phyloP scores from a whole-genome alignment of 805 yeast species.

The Vanderwaltozyma tropicalis region DNA sequence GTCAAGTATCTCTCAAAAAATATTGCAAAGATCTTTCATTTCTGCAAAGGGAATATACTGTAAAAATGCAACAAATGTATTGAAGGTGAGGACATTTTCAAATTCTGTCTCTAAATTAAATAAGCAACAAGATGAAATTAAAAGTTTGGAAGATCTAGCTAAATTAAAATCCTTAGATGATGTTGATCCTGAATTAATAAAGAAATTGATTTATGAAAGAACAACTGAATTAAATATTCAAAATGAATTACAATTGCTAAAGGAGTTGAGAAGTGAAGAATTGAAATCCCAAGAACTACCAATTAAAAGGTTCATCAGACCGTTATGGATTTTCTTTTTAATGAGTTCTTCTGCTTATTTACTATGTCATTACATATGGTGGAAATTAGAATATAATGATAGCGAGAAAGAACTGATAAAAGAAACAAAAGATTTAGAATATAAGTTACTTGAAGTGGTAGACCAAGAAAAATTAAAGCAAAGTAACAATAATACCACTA shows the following conservation, averaged over 20 bases:
- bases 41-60: too few species aligned
- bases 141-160: slow-evolving; percentile 24
- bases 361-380: slow-evolving; percentile 21
- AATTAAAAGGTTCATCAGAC: slow-evolving; percentile 19
- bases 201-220: slow-evolving; percentile 21
- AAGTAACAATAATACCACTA: too few species aligned
- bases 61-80: too few species aligned
- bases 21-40: too few species aligned
- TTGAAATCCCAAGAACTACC: slow-evolving; percentile 6
- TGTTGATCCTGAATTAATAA: slow-evolving; percentile 27
- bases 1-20: too few species aligned
- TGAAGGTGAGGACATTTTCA: not conserved
- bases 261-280: slow-evolving; percentile 15
- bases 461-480: not conserved
- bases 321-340: slow-evolving; percentile 24
- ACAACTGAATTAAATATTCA: slow-evolving; percentile 22
- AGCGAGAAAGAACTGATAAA: slow-evolving; percentile 15
- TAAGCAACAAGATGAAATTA: slow-evolving; percentile 6
- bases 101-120: not conserved
- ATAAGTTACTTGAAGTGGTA: slow-evolving; percentile 6
- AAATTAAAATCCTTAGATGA: slow-evolving; percentile 23
- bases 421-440: slow-evolving; percentile 14
- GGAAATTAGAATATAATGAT: slow-evolving; percentile 22
- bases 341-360: slow-evolving; percentile 26
- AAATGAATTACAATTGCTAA: slow-evolving; percentile 22